These are phyloP conservation scores for Mycosphaerella sp. DNA, from an alignment of 2,329 filamentous ascomycete genomes.

Conservation along the genomic window DNA sequence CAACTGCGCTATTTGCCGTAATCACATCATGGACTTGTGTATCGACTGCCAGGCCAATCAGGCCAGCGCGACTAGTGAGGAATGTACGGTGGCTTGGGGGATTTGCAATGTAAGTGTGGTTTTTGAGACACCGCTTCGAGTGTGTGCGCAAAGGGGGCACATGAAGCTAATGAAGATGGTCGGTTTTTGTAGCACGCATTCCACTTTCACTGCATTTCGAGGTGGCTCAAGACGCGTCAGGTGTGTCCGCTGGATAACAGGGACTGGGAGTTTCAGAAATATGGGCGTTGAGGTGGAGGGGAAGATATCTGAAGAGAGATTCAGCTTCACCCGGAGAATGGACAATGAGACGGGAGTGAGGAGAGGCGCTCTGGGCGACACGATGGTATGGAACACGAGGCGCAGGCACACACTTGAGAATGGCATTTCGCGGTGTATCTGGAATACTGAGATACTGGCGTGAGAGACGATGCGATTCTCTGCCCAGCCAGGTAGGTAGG, in stretches of 20 bases:
- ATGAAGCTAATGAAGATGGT: not conserved
- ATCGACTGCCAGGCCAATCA: slow-evolving; percentile 99
- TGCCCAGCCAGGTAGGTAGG: not conserved
- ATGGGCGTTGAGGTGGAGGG: slow-evolving; percentile 58
- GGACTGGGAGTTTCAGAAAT: slow-evolving; percentile 99
- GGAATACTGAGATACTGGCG: not conserved
- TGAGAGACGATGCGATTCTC: not conserved
- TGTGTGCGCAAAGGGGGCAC: too few species aligned
- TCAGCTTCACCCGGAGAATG: not conserved
- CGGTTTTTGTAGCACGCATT: slow-evolving; percentile 71
- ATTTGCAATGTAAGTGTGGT: slow-evolving; percentile 97
- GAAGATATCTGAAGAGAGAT: not conserved
- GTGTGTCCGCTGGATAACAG: slow-evolving; percentile 96
- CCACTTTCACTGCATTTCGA: slow-evolving; percentile 99
- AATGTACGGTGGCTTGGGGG: slow-evolving; percentile 98
- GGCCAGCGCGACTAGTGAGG: slow-evolving; percentile 91
- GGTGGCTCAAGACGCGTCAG: slow-evolving; percentile 98
- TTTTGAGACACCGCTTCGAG: too few species aligned
- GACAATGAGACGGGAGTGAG: not conserved
- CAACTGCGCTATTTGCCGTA: slow-evolving; percentile 98
- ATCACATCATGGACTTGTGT: slow-evolving; percentile 99
- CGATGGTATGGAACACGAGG: too few species aligned
- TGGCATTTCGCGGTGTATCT: not conserved
- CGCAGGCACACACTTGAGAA: not conserved
- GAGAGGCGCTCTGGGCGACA: not conserved